Evolutionary conservation across 495 filamentous ascomycete genomes (phyloP), one percentile per base, ranked within the genome.

Genomic region (Xeromyces bisporus): DNA sequence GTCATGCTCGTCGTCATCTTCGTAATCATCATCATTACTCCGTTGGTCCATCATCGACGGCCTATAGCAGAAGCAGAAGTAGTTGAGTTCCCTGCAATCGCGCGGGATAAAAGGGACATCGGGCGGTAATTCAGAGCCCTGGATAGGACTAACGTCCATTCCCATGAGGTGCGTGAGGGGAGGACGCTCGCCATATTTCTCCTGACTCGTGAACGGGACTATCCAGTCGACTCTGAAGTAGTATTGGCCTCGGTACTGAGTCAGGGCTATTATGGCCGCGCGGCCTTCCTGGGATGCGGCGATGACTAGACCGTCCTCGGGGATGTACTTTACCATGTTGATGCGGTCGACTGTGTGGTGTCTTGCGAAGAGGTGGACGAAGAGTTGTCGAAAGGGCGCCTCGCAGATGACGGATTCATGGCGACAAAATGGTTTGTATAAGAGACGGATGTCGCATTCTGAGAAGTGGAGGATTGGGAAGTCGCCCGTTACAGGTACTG

Each of bases 221-320:
- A 77, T 67, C 38, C 53, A 58, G 27, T 75, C 71, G 3, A 75
- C 33, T 9, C 70, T 59, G 41, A 75, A 69, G 4, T 54, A 43
- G 14, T 48, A 40, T 2, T 55, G 53, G 3, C 44, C 33, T 23
- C 55, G 33, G 23, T 53, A 46, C 37, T 61, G 48, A 2, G 80
- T 87, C 16, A 87, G 58, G 1, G 76, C 70, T 21, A 93, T 55
- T 2, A 96, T 55, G 1, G 69, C 79, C 7, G 76, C 81, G 7
- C 77, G 69, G 10, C 89, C 89, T 31, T 64, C 69, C 27, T 80
- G 69, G 3, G 75, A 77, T 5, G 70, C 86, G 0, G 75, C 66
- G 6, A 86, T 55, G 3, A 92, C 69, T 17, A 94, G 57, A 4
- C 72, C 79, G 11, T 91, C 62, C 35, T 89, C 79, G 0, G 80